Conservation (phyloP, 768 basidiomycete species). For the Hysterangium stoloniferum region DNA sequence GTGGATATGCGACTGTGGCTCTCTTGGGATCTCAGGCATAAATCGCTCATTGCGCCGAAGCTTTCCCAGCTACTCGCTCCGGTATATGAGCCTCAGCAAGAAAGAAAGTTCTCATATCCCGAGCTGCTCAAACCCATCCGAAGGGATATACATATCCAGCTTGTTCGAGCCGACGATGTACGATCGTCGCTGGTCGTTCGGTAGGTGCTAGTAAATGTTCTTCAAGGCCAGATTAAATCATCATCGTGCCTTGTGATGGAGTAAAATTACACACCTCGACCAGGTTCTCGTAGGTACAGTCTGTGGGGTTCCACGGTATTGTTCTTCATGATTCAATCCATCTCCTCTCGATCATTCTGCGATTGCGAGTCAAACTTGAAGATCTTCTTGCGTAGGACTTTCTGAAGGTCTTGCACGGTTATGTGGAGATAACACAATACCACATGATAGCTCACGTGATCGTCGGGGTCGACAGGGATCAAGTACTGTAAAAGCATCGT, state of each 20-base stretch:
- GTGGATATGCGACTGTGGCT: slow-evolving; percentile 32
- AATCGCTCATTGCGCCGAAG: slow-evolving; percentile 80
- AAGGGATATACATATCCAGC: slow-evolving; percentile 81
- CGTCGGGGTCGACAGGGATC: slow-evolving; percentile 72
- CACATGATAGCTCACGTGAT: slow-evolving; percentile 65
- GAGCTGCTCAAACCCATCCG: slow-evolving; percentile 72
- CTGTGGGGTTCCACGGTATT: slow-evolving; percentile 65
- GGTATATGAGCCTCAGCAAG: slow-evolving; percentile 85
- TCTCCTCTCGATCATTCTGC: too few species aligned
- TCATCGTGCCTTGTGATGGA: neutral
- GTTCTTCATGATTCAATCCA: too few species aligned
- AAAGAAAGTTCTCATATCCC: slow-evolving; percentile 76
- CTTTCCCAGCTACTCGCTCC: slow-evolving; percentile 60
- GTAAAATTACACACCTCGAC: slow-evolving; percentile 45
- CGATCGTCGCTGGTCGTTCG: slow-evolving; percentile 81
- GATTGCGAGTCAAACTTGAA: slow-evolving; percentile 36
- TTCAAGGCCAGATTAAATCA: slow-evolving; percentile 27
- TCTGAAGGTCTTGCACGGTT: slow-evolving; percentile 61
- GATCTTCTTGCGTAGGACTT: slow-evolving; percentile 52
- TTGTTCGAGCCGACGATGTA: slow-evolving; percentile 75
- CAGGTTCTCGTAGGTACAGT: slow-evolving; percentile 68
- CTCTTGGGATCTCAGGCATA: slow-evolving; percentile 79
- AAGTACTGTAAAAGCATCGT: slow-evolving; percentile 35
- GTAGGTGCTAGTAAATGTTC: slow-evolving; percentile 77
- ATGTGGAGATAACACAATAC: slow-evolving; percentile 53